Base-by-base conservation (phyloP, 805 yeast species). In the Cyberlindnera veronae region DNA sequence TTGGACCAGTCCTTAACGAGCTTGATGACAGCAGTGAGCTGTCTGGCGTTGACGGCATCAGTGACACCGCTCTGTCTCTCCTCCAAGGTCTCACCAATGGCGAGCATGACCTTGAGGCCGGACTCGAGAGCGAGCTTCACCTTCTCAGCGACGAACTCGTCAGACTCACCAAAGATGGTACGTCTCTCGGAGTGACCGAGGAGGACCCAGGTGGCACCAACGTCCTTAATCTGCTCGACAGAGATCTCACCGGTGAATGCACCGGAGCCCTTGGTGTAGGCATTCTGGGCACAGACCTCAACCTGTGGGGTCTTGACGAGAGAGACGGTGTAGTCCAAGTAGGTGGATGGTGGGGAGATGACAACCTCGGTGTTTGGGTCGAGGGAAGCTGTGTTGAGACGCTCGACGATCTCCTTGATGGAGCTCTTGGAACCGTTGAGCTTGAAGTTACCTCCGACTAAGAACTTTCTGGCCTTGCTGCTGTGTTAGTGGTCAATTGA, bases 181-280 rank as follows among this genome's bases (percentile, higher is more conserved):
- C 99, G 87, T 78, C 99, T 90, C 78, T 93, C 99, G 50, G 96
- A 87, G 80, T 93, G 99, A 60, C 99, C 99, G 54, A 93, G 76
- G 62, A 93, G 78, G 50, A 90, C 95, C 97, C 97, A 93, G 50
- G 76, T 78, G 54, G 88, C 93, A 54, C 95, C 95, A 60, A 84
- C 76, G 65, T 93, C 99, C 74, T 85, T 83, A 64, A 91, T 68
- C 70, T 87, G 85, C 46, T 76, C 79, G 39, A 95, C 93, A 37
- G 95, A 83, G 63, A 84, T 79, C 75, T 93, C 99, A 68, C 99
- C 99, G 50, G 99, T 93, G 86, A 64, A 93, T 50, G 99, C 99
- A 74, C 99, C 99, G 42, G 90, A 77, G 51, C 79, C 81, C 79
- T 88, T 88, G 64, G 74, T 69, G 70, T 78, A 91, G 50, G 88